Conservation (phyloP, 73 alveolate species). For the Strombidium stylifer region DNA sequence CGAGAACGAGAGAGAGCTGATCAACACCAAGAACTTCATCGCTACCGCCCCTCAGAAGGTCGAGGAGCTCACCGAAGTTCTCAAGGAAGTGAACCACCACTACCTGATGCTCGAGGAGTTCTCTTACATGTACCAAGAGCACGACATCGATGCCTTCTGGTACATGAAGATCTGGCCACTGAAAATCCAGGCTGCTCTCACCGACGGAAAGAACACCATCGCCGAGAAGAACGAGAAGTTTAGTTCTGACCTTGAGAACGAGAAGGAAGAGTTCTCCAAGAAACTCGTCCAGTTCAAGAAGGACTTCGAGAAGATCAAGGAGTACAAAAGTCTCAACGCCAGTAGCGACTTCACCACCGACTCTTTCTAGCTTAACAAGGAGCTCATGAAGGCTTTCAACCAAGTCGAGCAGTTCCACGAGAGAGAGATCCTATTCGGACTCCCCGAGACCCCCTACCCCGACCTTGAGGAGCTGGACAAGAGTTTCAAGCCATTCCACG, state of each 20-base stretch:
- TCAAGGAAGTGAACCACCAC: slow-evolving; percentile 61
- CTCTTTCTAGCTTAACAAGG: slow-evolving; percentile 56
- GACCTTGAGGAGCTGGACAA: slow-evolving; percentile 61
- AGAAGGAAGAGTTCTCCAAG: slow-evolving; percentile 69
- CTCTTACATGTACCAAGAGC: slow-evolving; percentile 42
- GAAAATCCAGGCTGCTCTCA: slow-evolving; percentile 54
- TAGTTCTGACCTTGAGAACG: slow-evolving; percentile 73
- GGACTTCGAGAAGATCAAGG: slow-evolving; percentile 66
- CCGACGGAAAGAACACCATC: slow-evolving; percentile 76
- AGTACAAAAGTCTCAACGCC: slow-evolving; percentile 61
- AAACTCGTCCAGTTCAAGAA: slow-evolving; percentile 40
- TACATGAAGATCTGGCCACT: slow-evolving; percentile 59
- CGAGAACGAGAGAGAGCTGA: slow-evolving; percentile 59
- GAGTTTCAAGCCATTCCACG: slow-evolving; percentile 75
- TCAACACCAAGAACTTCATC: slow-evolving; percentile 57
- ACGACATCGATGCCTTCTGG: slow-evolving; percentile 52
- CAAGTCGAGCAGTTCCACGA: slow-evolving; percentile 69
- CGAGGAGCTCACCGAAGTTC: slow-evolving; percentile 31
- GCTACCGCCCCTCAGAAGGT: slow-evolving; percentile 59
- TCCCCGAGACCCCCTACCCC: slow-evolving; percentile 54
- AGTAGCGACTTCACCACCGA: slow-evolving; percentile 62
- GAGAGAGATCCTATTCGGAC: slow-evolving; percentile 74
- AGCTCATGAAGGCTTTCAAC: slow-evolving; percentile 64
- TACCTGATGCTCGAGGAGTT: slow-evolving; percentile 59
- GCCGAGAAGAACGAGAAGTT: slow-evolving; percentile 68